These are phyloP conservation scores for Spathaspora sp. DNA, from an alignment of 1,139 yeast genomes.

Conservation along the genomic window DNA sequence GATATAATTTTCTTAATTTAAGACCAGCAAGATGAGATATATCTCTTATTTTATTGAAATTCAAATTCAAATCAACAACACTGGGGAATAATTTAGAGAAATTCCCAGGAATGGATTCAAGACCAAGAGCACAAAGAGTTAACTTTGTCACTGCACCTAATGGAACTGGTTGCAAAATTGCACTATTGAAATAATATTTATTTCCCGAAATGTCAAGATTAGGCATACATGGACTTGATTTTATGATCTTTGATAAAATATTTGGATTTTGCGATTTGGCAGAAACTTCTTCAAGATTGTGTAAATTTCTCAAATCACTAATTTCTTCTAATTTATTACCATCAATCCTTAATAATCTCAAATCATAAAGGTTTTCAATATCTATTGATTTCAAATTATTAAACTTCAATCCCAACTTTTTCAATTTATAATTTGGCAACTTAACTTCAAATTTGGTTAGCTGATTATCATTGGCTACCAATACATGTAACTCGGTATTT, in stretches of 20 bases:
- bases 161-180: constrained; percentile 10
- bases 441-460: constrained; percentile 25
- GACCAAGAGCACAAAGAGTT: constrained; percentile 45
- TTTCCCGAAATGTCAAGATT: constrained; percentile 45
- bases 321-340: constrained; percentile 35
- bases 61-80: constrained; percentile 47
- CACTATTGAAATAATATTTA: constrained; percentile 7
- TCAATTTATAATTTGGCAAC: constrained; percentile 29
- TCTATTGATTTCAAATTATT: constrained; percentile 37
- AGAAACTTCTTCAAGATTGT: constrained; percentile 43
- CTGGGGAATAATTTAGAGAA: constrained; percentile 45
- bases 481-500: constrained; percentile 33
- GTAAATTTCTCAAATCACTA: constrained; percentile 29
- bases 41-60: constrained; percentile 44
- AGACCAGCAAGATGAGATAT: constrained; percentile 30
- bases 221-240: constrained; percentile 20
- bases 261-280: constrained; percentile 32
- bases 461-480: constrained; percentile 46
- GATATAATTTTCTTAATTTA: constrained; percentile 36
- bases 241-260: constrained; percentile 21
- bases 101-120: constrained; percentile 33
- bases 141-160: constrained; percentile 42
- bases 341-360: constrained; percentile 49
- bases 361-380: constrained; percentile 31
- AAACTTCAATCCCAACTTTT: constrained; percentile 43